Base-by-base conservation (phyloP, 1,139 yeast genomes). In the Geotrichum cucujoidarum region DNA sequence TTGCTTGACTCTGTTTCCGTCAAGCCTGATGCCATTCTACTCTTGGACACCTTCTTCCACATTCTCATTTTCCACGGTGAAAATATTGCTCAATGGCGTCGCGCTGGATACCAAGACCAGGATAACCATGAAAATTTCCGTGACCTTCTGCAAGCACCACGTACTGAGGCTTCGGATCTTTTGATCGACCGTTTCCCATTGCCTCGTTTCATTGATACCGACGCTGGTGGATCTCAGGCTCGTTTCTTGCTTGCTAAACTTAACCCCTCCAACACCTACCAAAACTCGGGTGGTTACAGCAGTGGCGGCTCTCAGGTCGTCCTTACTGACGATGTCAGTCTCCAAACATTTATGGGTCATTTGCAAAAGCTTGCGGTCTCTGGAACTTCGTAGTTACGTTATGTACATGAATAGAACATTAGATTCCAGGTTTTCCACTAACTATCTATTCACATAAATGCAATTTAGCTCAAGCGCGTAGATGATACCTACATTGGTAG, bases 191-290 rank as follows among this genome's bases (percentile, higher is more conserved):
- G 92, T 54, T 82, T 81, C 70, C 90, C 90, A 17, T 69, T 82
- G 53, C 89, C 90, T 1, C 69, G 89, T 55, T 82, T 81, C 57
- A 80, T 82, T 50, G 87, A 81, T 60, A 78, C 85, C 42, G 86
- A 82, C 56, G 88, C 82, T 58, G 84, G 87, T 42, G 89, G 88
- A 2, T 80, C 86, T 0, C 92, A 83, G 59, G 89, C 92, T 0
- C 73, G 94, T 61, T 84, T 84, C 62, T 69, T 84, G 53, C 77
- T 80, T 75, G 83, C 89, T 2, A 81, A 82, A 61, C 70, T 84
- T 57, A 84, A 83, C 61, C 94, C 94, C 18, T 77, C 87, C 18
- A 78, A 81, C 10, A 77, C 78, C 40, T 81, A 81, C 57, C 73
- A 77, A 33, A 66, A 43, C 60, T 68, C 54, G 69, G 73, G 18